These are phyloP conservation scores for Suaeda aralocaspica DNA, from an alignment of 148 eudicot species.

Conservation along the genomic window DNA sequence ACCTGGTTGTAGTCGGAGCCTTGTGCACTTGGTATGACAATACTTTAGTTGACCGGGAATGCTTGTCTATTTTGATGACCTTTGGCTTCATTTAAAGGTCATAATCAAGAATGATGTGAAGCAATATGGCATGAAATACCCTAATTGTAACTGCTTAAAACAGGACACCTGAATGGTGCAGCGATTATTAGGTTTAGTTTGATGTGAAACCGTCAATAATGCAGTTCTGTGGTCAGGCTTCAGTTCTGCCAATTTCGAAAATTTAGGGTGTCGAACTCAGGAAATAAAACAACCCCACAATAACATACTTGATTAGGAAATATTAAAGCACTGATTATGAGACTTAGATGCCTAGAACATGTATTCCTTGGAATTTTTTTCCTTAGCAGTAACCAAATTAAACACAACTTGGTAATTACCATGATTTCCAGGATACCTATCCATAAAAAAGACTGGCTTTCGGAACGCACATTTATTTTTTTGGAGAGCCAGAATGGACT, in stretches of 20 bases:
- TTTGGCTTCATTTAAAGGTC: neutral
- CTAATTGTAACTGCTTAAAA: neutral
- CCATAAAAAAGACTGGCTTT: too few species aligned
- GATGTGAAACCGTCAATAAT: conserved; percentile 8
- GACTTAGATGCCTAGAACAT: neutral
- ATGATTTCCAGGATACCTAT: neutral
- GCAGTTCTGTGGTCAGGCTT: neutral
- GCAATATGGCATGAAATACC: too few species aligned
- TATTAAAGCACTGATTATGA: neutral
- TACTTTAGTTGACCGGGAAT: conserved; percentile 2
- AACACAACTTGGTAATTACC: neutral
- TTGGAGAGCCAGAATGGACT: neutral
- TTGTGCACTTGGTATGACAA: too few species aligned
- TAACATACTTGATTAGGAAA: neutral
- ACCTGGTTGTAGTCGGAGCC: too few species aligned
- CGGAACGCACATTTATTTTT: neutral
- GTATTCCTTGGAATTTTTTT: neutral
- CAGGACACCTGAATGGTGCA: conserved; percentile 13
- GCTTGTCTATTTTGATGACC: neutral
- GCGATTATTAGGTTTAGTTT: neutral
- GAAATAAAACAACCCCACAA: neutral
- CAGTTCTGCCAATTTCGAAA: neutral
- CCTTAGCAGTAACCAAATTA: neutral
- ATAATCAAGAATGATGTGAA: neutral
- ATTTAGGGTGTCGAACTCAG: neutral